Evolutionary conservation across 2,329 filamentous ascomycete species (phyloP), one percentile per base, ranked within the genome.

Genomic region (Arthroderma sp.): DNA sequence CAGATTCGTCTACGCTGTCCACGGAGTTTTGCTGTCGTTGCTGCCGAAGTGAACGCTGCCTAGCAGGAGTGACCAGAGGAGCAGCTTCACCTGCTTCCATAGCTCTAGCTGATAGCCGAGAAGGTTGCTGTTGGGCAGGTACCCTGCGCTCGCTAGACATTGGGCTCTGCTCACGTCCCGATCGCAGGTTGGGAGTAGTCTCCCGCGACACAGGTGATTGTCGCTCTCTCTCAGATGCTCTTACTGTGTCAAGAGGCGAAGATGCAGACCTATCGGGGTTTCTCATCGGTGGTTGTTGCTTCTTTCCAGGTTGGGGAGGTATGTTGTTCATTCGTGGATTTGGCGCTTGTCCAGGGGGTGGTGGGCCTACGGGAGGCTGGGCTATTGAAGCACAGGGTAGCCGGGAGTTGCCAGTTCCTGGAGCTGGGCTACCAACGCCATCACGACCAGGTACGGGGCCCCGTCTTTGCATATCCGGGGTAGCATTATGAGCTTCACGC

Each of bases 1-100:
- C 61, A 3, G 72, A 69, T 50, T 86, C 82, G 28, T 74, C 73
- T 2, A 73, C 74, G 54, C 76, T 83, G 51, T 91, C 85, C 8
- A 84, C 68, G 0, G 83, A 83, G 29, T 73, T 73, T 56, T 82
- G 80, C 32, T 73, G 70, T 11, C 77, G 72, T 37, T 71, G 70
- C 50, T 76, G 74, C 37, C 76, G 73, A 28, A 75, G 65, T n/a
- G 71, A 68, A 29, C 70, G 63, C 63, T 74, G 68, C 40, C 68
- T 58, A 27, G 64, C 58, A 3, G 67, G 67, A 44, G 56, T 63
- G 22, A 69, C 63, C 27, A 70, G 51, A 10, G 68, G 65, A 38
- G 66, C 62, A 36, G 66, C 65, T 54, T 68, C 65, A 22, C 66
- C 63, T 43, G 66, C 63, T 53, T 70, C 65, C 68, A 68, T 67